These are phyloP conservation scores for Kentomonas sorsogonicus DNA, from an alignment of 208 protist species.

Conservation along the genomic window DNA sequence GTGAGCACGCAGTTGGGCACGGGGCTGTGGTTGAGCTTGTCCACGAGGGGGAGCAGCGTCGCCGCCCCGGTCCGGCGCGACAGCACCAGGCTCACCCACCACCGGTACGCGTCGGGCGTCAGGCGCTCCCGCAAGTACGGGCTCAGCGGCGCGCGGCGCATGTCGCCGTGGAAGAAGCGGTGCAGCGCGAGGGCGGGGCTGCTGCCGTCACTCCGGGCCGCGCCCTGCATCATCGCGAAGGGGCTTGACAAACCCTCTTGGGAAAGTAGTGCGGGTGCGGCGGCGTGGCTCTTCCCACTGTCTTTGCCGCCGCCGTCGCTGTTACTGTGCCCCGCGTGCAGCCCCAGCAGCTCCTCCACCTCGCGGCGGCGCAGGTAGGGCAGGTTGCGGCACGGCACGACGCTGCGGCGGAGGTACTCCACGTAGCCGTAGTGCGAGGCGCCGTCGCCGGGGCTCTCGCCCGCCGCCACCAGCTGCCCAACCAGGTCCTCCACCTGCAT, in stretches of 20 bases:
- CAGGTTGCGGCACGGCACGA: constrained; percentile 62
- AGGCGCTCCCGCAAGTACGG: background rate
- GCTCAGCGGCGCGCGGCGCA: background rate
- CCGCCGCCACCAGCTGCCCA: constrained; percentile 55
- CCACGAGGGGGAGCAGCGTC: constrained; percentile 66
- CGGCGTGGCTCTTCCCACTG: too few species aligned
- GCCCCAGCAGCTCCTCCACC: constrained; percentile 24
- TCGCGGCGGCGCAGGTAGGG: constrained; percentile 52
- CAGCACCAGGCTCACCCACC: constrained; percentile 79
- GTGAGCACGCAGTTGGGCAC: constrained; percentile 81
- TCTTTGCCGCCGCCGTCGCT: too few species aligned
- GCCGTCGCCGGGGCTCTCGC: background rate
- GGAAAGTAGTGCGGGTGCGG: too few species aligned
- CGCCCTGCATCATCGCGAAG: too few species aligned
- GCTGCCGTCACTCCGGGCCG: too few species aligned
- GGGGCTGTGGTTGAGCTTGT: constrained; percentile 81
- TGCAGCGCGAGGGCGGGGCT: constrained; percentile 56
- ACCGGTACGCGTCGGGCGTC: constrained; percentile 40
- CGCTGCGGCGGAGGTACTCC: constrained; percentile 61
- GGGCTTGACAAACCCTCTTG: too few species aligned
- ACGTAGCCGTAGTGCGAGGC: constrained; percentile 58
- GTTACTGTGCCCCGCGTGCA: too few species aligned
- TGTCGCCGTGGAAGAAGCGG: constrained; percentile 48
- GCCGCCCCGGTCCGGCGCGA: constrained; percentile 53
- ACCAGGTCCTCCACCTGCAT: constrained; percentile 76